A percentile compares a stretch with the other conserved stretches of the same genome.
These are phyloP conservation scores for Fusarium sp. DNA, from an alignment of 2,329 filamentous ascomycete genomes.

Conservation along the genomic window DNA sequence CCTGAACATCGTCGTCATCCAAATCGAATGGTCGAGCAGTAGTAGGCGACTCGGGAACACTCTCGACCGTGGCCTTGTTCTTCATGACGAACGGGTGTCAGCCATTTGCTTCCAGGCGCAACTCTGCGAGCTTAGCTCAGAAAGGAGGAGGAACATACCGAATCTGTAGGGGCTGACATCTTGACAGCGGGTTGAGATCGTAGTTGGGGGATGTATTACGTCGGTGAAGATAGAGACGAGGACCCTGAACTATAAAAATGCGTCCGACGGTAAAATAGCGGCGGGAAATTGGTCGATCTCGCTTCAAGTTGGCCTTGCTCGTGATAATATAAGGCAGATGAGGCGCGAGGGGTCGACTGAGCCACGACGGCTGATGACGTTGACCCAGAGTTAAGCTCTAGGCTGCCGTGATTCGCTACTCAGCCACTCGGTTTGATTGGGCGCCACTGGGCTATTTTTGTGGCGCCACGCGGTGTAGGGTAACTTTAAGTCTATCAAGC, in stretches of 20 bases:
- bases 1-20: conserved; percentile 77
- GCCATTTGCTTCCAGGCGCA: conserved; percentile 26
- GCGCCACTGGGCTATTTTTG: neutral
- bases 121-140: conserved; percentile 1
- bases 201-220: neutral
- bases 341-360: conserved; percentile 46
- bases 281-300: conserved; percentile 42
- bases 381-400: conserved; percentile 44
- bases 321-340: conserved; percentile 43
- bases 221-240: neutral
- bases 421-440: conserved; percentile 29
- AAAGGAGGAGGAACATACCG: conserved; percentile 51
- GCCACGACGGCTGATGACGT: conserved; percentile 51
- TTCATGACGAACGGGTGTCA: conserved; percentile 43
- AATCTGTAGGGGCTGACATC: conserved; percentile 57
- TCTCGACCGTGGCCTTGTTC: conserved; percentile 56
- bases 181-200: conserved; percentile 23
- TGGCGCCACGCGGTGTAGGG: conserved; percentile 20
- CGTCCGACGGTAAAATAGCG: conserved; percentile 6
- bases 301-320: conserved; percentile 41
- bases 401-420: conserved; percentile 44
- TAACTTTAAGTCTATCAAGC: conserved; percentile 8
- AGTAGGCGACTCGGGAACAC: conserved; percentile 71
- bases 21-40: conserved; percentile 73
- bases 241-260: conserved; percentile 16